These are phyloP conservation scores for Purshia tridentata DNA, from an alignment of 306 rosid genomes.

Conservation along the genomic window DNA sequence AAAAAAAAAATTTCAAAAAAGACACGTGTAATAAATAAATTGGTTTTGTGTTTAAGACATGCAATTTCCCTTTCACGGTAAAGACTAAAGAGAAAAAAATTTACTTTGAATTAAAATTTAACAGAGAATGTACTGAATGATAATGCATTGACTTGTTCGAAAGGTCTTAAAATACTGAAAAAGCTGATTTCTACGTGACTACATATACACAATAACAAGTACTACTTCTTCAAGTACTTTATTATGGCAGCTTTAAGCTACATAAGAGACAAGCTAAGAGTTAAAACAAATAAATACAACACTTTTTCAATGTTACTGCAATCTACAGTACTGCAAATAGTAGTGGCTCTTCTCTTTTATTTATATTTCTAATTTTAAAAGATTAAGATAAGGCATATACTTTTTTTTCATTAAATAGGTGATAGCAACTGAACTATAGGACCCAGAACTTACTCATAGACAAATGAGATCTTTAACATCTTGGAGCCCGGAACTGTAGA, in stretches of 20 bases:
- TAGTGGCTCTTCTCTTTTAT: too few species aligned
- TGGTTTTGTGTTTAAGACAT: too few species aligned
- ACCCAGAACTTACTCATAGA: constrained; percentile 31
- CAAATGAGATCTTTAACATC: constrained; percentile 35
- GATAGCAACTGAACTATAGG: constrained; percentile 17
- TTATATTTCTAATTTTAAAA: neutral
- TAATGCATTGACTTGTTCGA: constrained; percentile 20
- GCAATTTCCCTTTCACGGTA: neutral
- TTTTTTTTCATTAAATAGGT: neutral
- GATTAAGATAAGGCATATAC: neutral
- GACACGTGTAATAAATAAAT: too few species aligned
- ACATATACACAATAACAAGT: constrained; percentile 13
- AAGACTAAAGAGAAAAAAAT: neutral
- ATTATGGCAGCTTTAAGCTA: constrained; percentile 30
- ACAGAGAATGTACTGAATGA: constrained; percentile 10
- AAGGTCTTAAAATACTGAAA: constrained; percentile 26
- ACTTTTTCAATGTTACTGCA: neutral
- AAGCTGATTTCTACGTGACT: constrained; percentile 29
- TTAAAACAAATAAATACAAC: neutral
- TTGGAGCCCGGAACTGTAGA: constrained; percentile 1
- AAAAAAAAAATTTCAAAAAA: too few species aligned
- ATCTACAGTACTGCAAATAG: neutral
- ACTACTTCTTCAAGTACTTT: constrained; percentile 7
- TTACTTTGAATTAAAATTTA: neutral
- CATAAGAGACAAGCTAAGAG: constrained; percentile 24